phyloP scores from a whole-genome alignment of 2,329 filamentous ascomycete species.

The Pseudohalonectria lignicola region DNA sequence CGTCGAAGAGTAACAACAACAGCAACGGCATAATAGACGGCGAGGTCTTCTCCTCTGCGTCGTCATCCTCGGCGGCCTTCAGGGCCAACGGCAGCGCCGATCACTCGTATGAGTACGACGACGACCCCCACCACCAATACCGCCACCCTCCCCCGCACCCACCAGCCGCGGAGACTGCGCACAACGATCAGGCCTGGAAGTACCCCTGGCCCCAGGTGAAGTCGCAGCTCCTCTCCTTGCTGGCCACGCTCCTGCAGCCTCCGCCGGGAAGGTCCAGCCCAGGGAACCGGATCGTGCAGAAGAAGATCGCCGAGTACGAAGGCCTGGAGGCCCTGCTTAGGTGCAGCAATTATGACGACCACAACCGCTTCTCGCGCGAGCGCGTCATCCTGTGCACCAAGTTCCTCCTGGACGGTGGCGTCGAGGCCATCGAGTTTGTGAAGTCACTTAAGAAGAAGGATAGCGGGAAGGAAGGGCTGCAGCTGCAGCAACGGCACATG shows the following conservation, averaged over 20 bases:
- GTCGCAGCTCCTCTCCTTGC: constrained; percentile 81
- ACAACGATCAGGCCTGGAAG: constrained; percentile 32
- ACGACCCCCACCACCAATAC: constrained; percentile 15
- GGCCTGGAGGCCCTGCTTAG: constrained; percentile 82
- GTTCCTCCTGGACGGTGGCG: constrained; percentile 65
- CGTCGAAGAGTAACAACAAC: constrained; percentile 19
- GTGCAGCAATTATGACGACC: constrained; percentile 82
- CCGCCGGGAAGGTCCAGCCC: constrained; percentile 49
- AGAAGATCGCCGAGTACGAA: constrained; percentile 74
- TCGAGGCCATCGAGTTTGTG: constrained; percentile 62
- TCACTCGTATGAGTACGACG: constrained; percentile 13
- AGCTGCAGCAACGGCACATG: constrained; percentile 7
- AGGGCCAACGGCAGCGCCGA: constrained; percentile 4
- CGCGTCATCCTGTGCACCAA: constrained; percentile 83
- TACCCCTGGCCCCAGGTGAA: constrained; percentile 70
- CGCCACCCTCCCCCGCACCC: constrained; percentile 30
- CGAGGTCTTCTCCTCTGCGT: constrained; percentile 8
- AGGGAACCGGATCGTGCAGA: constrained; percentile 66
- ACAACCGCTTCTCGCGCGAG: constrained; percentile 91
- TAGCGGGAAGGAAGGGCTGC: constrained; percentile 22
- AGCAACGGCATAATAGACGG: constrained; percentile 14
- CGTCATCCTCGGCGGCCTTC: constrained; percentile 3
- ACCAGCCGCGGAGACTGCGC: constrained; percentile 36
- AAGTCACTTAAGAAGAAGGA: constrained; percentile 43
- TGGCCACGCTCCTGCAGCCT: constrained; percentile 83